phyloP scores from a whole-genome alignment of 2,329 filamentous ascomycete species.

The Colletotrichum phormii region DNA sequence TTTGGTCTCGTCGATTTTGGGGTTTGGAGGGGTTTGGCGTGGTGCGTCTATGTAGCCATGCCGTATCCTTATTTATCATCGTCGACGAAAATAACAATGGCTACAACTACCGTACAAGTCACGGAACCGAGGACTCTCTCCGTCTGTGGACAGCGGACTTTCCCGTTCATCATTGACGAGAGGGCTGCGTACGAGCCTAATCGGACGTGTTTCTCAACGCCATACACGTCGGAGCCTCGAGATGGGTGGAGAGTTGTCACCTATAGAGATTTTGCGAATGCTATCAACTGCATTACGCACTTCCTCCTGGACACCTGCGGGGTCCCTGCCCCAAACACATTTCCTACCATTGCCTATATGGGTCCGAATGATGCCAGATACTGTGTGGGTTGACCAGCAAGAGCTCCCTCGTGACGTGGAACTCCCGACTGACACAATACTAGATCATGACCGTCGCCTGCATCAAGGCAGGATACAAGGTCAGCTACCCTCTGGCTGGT shows the following conservation, averaged over 20 bases:
- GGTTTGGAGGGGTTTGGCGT: too few species aligned
- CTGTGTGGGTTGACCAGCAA: constrained; percentile 33
- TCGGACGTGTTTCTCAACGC: constrained; percentile 48
- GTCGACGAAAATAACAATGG: background rate
- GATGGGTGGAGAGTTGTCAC: constrained; percentile 55
- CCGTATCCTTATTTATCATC: background rate
- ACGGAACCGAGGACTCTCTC: background rate
- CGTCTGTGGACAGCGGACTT: constrained; percentile 41
- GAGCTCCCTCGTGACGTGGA: accelerated
- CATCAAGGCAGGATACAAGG: constrained; percentile 49
- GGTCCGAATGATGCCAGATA: constrained; percentile 56
- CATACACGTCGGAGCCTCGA: constrained; percentile 47
- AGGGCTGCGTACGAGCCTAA: constrained; percentile 47
- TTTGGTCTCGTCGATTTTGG: background rate
- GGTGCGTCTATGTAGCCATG: background rate
- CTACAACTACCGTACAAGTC: constrained; percentile 8
- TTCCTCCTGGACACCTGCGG: constrained; percentile 46
- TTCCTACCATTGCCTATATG: constrained; percentile 58
- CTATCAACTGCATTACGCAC: constrained; percentile 51
- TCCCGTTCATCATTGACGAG: constrained; percentile 53
- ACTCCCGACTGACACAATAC: background rate
- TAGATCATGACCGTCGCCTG: constrained; percentile 49
- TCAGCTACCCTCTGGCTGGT: constrained; percentile 42
- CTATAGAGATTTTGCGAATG: constrained; percentile 51
- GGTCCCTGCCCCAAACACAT: constrained; percentile 40